phyloP scores from a whole-genome alignment of 768 basidiomycete species.

The Mycena albidolilacea region DNA sequence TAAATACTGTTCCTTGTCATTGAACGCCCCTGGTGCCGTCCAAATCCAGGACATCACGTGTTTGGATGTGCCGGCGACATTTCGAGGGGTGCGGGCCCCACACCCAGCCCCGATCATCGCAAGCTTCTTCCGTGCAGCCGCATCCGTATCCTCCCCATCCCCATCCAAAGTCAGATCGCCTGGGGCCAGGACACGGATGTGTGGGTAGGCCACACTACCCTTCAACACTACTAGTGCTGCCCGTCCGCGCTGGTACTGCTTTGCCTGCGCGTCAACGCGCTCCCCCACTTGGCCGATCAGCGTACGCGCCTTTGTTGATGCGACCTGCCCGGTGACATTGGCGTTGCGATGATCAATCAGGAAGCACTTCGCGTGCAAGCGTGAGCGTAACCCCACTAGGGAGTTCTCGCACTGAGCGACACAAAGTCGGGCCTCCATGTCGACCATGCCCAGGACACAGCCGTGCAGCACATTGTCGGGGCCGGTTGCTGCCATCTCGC shows the following conservation, averaged over 20 bases:
- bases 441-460: constrained; percentile 17
- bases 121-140: too few species aligned
- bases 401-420: constrained; percentile 3
- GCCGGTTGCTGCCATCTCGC: not conserved
- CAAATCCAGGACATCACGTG: constrained; percentile 25
- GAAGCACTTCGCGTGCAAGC: constrained; percentile 1
- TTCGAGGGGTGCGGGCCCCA: constrained; percentile 1
- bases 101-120: not conserved
- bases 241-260: not conserved
- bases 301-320: not conserved
- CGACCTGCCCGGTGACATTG: not conserved
- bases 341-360: constrained; percentile 7
- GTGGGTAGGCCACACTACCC: not conserved
- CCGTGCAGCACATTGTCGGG: not conserved
- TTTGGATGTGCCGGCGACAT: not conserved
- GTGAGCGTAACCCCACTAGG: not conserved
- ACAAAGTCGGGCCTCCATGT: not conserved
- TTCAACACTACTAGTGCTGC: not conserved
- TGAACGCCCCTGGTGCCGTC: constrained; percentile 9
- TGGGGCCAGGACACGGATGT: not conserved
- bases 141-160: not conserved
- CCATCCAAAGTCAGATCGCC: not conserved
- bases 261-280: not conserved
- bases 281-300: constrained; percentile 11
- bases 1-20: not conserved